These are phyloP conservation scores for Thalassiosira hispida DNA, from an alignment of 352 stramenopile species.

Conservation along the genomic window DNA sequence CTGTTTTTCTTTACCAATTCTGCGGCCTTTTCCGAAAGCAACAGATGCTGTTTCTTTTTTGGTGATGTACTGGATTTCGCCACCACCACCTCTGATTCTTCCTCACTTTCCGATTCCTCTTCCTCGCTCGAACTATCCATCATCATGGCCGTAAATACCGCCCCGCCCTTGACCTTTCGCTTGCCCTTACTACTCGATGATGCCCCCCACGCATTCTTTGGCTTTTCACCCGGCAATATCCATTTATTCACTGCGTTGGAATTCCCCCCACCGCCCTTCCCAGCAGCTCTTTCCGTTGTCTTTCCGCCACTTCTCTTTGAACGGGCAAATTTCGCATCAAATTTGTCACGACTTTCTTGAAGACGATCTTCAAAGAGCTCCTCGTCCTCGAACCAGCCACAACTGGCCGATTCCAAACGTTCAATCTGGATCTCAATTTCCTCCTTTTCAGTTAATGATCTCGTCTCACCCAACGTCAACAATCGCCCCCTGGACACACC, in stretches of 20 bases:
- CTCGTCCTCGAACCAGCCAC: slow-evolving; percentile 67
- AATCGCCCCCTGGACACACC: slow-evolving; percentile 39
- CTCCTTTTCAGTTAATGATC: slow-evolving; percentile 44
- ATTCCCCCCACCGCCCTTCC: neutral
- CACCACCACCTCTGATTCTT: neutral
- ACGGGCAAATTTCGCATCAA: slow-evolving; percentile 18
- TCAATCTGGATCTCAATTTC: slow-evolving; percentile 53
- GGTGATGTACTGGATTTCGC: neutral
- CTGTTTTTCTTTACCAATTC: neutral
- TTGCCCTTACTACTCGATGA: slow-evolving; percentile 24
- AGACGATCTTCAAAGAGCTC: slow-evolving; percentile 47
- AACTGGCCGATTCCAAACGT: slow-evolving; percentile 42
- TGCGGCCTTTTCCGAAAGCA: neutral
- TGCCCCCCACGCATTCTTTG: slow-evolving; percentile 20
- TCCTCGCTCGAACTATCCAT: slow-evolving; percentile 58
- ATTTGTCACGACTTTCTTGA: slow-evolving; percentile 42
- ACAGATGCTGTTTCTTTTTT: slow-evolving; percentile 35
- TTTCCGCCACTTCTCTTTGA: slow-evolving; percentile 6
- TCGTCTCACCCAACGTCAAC: slow-evolving; percentile 53
- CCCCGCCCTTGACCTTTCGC: slow-evolving; percentile 34
- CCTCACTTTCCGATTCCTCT: slow-evolving; percentile 42
- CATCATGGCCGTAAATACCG: slow-evolving; percentile 67
- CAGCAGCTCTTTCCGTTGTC: neutral
- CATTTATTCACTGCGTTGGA: slow-evolving; percentile 41
- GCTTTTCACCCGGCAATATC: slow-evolving; percentile 51